Base-by-base conservation (phyloP, 306 rosid species). In the barrel medic (Medicago truncatula) region DNA sequence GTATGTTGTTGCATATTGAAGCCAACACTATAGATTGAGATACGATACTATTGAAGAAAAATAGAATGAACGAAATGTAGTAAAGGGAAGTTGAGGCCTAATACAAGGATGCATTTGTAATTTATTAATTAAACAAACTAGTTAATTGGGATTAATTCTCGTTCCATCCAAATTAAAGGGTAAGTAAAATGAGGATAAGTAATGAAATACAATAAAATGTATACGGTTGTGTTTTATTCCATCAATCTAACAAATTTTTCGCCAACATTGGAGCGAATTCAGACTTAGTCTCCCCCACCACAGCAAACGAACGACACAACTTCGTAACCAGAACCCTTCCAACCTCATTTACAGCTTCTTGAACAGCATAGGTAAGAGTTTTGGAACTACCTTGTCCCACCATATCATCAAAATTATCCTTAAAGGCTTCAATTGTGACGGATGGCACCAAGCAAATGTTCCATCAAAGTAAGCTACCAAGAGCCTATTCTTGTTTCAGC, bases 391-490 rank as follows among this genome's bases (percentile, higher is more conserved):
- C 85, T 69, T 86, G 89, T 82, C 71, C 83, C 25, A 79, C 88
- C 90, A 86, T 87, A 72, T 85, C 90, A 41, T 52, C 77, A 11
- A 87, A 93, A 72, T 82, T 83, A 16, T 89, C 91, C 88, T 80
- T 87, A 93, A 90, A 7, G 85, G 89, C 82, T 87, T 90, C 77
- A 93, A 70, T 8, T 87, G 95, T 6, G 88, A 93, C 0, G 93
- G 83, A 71, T 86, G 85, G 80, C 96, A 93, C 98, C 96, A 93
- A n/a, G 93, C 89, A 76, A 89, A 93, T 9, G 96, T 87, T 15
- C 80, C 84, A 52, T 89, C 90, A 38, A 89, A 93, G 84, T 90
- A 90, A 0, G 89, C 87, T 50, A 93, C 98, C 39, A 93, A 83
- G 43, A 81, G 61, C 20, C 81, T 62, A 28, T 78, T 82, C 70